Evolutionary conservation across 129 eudicot species (phyloP), one percentile per base, ranked within the genome.

Genomic region (Dittrichia graveolens): DNA sequence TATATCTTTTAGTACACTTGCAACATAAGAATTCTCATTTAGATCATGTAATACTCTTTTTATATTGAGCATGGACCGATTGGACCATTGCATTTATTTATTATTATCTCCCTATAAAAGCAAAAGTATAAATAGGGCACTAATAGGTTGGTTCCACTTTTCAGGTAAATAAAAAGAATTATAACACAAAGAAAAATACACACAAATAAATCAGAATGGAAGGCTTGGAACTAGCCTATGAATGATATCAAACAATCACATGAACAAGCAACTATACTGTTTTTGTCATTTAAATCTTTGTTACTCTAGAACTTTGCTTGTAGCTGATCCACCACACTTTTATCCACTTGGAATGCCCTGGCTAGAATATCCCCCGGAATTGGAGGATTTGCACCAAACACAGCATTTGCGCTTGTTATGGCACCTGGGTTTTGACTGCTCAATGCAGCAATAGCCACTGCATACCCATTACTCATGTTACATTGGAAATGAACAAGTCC

Each of bases 401-500:
- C 69, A 43, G 54, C 69, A 43, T 64, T 64, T 15, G 69, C 69
- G 5, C 42, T 64, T 19, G n/a, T n/a, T n/a, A n/a, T n/a, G n/a
- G n/a, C n/a, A 64, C 84, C 81, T 3, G 84, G 84, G 43, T 80
- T 75, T 66, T 77, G 82, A 61, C 83, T 77, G 61, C 83, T 82
- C 12, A 82, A 73, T 35, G 74, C 86, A 61, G 80, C 86, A 60
- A 82, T 67, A 38, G 38, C 83, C 56, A 67, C 72, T 3, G 86
- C 83, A 54, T 78, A 72, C 10, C 65, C 72, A 24, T 67, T 45
- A 46, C 86, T 80, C 3, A 68, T 14, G 39, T 78, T 82, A 7
- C 64, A 73, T 61, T 82, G 86, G 68, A 72, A 82, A 73, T 82
- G 86, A 46, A 78, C 83, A 24, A 82, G 83, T 56, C 86, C 86